Conservation (phyloP, 2,329 filamentous ascomycete genomes). For the Calonectria multiphialidica region DNA sequence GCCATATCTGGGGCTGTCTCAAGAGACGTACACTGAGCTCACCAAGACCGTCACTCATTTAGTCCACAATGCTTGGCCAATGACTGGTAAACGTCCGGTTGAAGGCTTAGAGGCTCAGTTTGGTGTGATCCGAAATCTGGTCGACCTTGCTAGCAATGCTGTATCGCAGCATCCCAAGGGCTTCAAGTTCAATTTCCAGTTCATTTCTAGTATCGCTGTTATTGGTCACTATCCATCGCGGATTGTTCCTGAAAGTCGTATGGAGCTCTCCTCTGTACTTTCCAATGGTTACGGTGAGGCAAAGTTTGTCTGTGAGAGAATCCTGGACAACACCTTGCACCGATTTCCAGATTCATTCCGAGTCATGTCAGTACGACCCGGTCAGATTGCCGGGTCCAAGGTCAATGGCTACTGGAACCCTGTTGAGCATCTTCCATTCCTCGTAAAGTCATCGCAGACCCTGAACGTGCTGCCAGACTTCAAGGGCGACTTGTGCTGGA, state of each 20-base stretch:
- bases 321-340: slow-evolving; percentile 62
- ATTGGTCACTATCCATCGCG: slow-evolving; percentile 43
- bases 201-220: slow-evolving; percentile 48
- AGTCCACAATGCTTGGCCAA: slow-evolving; percentile 21
- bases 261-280: slow-evolving; percentile 54
- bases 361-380: slow-evolving; percentile 58
- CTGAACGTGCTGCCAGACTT: slow-evolving; percentile 56
- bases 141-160: slow-evolving; percentile 46
- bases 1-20: too few species aligned
- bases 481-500: slow-evolving; percentile 57
- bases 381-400: slow-evolving; percentile 62
- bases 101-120: slow-evolving; percentile 6
- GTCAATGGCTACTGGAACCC: slow-evolving; percentile 62
- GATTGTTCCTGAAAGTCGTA: slow-evolving; percentile 57
- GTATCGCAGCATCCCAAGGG: slow-evolving; percentile 25
- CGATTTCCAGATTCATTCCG: slow-evolving; percentile 54
- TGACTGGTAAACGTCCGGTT: slow-evolving; percentile 9
- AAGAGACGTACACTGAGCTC: slow-evolving; percentile 11
- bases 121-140: not conserved
- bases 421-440: slow-evolving; percentile 63
- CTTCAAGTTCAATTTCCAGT: too few species aligned
- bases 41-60: slow-evolving; percentile 1
- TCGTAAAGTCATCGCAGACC: slow-evolving; percentile 63
- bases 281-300: slow-evolving; percentile 34
- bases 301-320: slow-evolving; percentile 34